Evolutionary conservation across 805 yeast species (phyloP).

Genomic region (Tetrapisispora pingtungensis): DNA sequence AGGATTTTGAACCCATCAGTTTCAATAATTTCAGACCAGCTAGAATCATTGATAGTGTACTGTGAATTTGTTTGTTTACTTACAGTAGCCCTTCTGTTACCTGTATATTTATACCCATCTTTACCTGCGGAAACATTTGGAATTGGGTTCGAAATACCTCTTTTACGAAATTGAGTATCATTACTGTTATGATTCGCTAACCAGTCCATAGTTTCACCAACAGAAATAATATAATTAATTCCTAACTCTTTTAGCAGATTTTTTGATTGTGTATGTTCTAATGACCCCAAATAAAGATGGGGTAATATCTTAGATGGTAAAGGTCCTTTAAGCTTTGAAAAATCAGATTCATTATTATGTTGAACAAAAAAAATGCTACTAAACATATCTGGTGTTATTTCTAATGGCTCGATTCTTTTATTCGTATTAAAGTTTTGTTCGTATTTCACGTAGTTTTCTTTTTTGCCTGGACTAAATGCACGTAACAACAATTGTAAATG

Average conservation of each 20-base stretch:
- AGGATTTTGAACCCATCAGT: constrained; percentile 26
- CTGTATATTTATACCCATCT: background rate
- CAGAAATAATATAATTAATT: constrained; percentile 67
- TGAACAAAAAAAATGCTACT: constrained; percentile 28
- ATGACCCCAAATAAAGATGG: constrained; percentile 76
- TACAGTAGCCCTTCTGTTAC: constrained; percentile 5
- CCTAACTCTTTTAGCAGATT: constrained; percentile 54
- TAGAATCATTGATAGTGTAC: background rate
- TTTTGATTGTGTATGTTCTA: constrained; percentile 69
- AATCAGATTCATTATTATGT: constrained; percentile 20
- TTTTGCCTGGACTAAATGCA: constrained; percentile 44
- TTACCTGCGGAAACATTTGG: background rate
- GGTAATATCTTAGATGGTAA: constrained; percentile 78
- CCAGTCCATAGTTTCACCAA: constrained; percentile 77
- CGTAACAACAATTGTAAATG: constrained; percentile 56
- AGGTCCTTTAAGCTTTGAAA: constrained; percentile 43
- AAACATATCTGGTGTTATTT: constrained; percentile 25
- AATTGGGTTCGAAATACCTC: constrained; percentile 14
- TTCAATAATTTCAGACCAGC: constrained; percentile 11
- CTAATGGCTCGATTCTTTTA: constrained; percentile 6
- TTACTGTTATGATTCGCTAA: background rate
- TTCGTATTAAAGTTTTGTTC: constrained; percentile 6
- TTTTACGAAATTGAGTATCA: constrained; percentile 5
- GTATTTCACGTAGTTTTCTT: constrained; percentile 9
- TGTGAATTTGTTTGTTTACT: background rate